phyloP scores from a whole-genome alignment of 2,329 filamentous ascomycete genomes.

The Colletotrichum coccodes region DNA sequence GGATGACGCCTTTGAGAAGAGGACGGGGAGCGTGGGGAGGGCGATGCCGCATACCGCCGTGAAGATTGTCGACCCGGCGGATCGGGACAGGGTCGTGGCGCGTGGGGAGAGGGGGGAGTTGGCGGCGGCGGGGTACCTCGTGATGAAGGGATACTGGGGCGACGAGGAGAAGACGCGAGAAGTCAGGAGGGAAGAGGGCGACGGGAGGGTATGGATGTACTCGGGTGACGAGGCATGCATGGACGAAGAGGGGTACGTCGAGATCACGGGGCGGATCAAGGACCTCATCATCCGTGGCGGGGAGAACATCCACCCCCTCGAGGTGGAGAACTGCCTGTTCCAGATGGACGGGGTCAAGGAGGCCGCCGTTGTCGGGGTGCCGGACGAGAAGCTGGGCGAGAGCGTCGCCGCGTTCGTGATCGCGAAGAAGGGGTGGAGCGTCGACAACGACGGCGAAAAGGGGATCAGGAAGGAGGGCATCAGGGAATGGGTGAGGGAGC shows the following conservation, averaged over 20 bases:
- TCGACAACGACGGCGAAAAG: conserved; percentile 21
- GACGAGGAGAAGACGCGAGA: conserved; percentile 76
- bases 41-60: conserved; percentile 82
- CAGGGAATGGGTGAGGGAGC: conserved; percentile 76
- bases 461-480: conserved; percentile 68
- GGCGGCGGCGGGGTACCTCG: conserved; percentile 83
- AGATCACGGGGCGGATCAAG: conserved; percentile 92
- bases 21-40: conserved; percentile 81
- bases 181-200: conserved; percentile 63
- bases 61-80: conserved; percentile 78
- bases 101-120: conserved; percentile 81
- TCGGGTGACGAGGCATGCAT: conserved; percentile 93
- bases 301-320: conserved; percentile 95
- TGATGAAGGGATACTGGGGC: conserved; percentile 93
- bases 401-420: conserved; percentile 87
- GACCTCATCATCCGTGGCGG: conserved; percentile 95
- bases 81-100: conserved; percentile 69
- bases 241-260: conserved; percentile 83
- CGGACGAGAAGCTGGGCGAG: conserved; percentile 87
- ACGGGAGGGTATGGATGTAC: conserved; percentile 81
- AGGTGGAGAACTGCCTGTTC: conserved; percentile 90
- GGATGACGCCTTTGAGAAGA: conserved; percentile 76
- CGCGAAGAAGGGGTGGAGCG: conserved; percentile 33
- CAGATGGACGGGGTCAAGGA: conserved; percentile 77
- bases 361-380: conserved; percentile 84